These are phyloP conservation scores for Penicillium sp. DNA, from an alignment of 2,329 filamentous ascomycete species.

Conservation along the genomic window DNA sequence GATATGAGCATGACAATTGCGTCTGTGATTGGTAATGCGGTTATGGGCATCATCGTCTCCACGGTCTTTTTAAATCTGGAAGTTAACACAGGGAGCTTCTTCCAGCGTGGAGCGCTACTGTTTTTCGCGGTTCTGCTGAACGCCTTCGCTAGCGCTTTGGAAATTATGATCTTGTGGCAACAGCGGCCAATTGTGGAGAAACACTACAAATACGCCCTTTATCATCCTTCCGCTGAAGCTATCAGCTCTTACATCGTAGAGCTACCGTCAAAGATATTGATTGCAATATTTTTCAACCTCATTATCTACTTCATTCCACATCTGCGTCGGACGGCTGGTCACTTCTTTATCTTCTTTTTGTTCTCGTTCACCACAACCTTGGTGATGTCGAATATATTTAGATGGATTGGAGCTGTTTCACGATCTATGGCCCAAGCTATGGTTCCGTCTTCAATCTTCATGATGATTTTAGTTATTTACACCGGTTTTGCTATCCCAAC, in stretches of 20 bases:
- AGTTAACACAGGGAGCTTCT: conserved; percentile 69
- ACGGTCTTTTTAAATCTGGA: conserved; percentile 77
- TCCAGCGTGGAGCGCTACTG: conserved; percentile 70
- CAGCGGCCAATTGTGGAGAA: conserved; percentile 93
- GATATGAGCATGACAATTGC: conserved; percentile 73
- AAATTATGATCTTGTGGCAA: conserved; percentile 81
- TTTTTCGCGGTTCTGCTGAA: conserved; percentile 88
- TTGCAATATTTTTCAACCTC: conserved; percentile 74
- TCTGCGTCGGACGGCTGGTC: conserved; percentile 68
- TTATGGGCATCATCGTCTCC: conserved; percentile 73
- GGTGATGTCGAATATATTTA: conserved; percentile 84
- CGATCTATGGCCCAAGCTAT: conserved; percentile 63
- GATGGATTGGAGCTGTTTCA: conserved; percentile 80
- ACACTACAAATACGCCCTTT: conserved; percentile 80
- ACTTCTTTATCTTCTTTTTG: conserved; percentile 85
- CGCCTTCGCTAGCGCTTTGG: conserved; percentile 63
- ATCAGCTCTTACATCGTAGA: conserved; percentile 79
- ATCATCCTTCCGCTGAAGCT: conserved; percentile 88
- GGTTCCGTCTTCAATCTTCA: conserved; percentile 55
- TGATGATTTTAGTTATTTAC: conserved; percentile 47
- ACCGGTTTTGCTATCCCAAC: conserved; percentile 49
- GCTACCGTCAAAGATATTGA: conserved; percentile 77
- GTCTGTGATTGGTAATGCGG: conserved; percentile 63
- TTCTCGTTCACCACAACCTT: conserved; percentile 72
- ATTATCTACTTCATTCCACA: conserved; percentile 86